Percentiles rank a stretch among this genome's conserved stretches.
Evolutionary conservation across 1,284 basidiomycete genomes (phyloP).

Genomic region (Rhodotorula sp.): DNA sequence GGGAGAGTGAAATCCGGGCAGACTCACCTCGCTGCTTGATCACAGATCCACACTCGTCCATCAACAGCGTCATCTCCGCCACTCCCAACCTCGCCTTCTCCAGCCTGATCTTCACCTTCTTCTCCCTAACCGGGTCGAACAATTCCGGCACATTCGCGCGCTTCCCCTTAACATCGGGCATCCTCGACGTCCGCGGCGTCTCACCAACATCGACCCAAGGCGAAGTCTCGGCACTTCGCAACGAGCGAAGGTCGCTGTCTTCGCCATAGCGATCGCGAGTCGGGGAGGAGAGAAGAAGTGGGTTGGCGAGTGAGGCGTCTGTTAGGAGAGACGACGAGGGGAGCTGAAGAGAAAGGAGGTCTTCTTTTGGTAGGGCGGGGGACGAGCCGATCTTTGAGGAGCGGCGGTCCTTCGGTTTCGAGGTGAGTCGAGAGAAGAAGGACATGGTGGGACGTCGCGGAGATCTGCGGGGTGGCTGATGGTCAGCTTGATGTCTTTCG

Average conservation of each 20-base stretch:
- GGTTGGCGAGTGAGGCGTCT: constrained; percentile 13
- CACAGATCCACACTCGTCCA: constrained; percentile 25
- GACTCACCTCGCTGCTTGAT: constrained; percentile 25
- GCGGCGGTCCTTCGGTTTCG: background rate
- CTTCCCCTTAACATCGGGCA: background rate
- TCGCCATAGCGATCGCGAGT: background rate
- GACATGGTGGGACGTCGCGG: background rate
- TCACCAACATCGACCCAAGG: constrained; percentile 20
- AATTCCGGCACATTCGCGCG: background rate
- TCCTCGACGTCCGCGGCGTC: constrained; percentile 5
- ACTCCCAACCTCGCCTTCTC: constrained; percentile 17
- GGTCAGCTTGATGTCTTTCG: background rate
- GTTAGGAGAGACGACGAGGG: constrained; percentile 19
- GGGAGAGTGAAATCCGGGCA: too few species aligned
- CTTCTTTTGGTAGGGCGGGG: background rate
- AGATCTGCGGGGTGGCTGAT: background rate
- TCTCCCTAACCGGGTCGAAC: constrained; percentile 1
- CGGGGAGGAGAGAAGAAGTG: constrained; percentile 9
- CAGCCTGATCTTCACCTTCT: constrained; percentile 7
- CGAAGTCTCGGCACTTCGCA: constrained; percentile 7
- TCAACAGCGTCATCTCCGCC: constrained; percentile 16
- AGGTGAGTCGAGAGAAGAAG: constrained; percentile 22
- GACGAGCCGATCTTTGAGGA: background rate
- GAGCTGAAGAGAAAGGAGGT: constrained; percentile 12
- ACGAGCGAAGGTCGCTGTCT: background rate